Percentiles rank a stretch among this genome's conserved stretches.
phyloP scores from a whole-genome alignment of 2,329 filamentous ascomycete genomes.

The Exophiala dermatitidis region DNA sequence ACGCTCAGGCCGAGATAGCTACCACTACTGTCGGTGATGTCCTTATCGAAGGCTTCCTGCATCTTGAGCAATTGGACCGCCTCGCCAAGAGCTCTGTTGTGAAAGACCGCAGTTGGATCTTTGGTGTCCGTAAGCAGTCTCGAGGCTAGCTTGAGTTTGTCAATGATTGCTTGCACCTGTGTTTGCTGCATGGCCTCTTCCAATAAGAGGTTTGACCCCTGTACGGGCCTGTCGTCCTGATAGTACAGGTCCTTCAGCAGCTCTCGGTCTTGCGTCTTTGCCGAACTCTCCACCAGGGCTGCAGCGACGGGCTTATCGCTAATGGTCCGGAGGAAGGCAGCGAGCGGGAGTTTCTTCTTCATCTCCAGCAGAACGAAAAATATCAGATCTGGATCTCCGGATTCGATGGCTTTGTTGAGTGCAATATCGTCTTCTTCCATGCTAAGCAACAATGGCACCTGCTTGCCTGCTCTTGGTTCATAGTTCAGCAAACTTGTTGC shows the following conservation, averaged over 20 bases:
- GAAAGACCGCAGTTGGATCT: conserved; percentile 59
- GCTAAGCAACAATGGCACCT: conserved; percentile 83
- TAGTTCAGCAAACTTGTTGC: conserved; percentile 88
- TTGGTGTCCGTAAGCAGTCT: conserved; percentile 79
- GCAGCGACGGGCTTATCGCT: conserved; percentile 78
- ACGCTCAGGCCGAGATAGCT: conserved; percentile 75
- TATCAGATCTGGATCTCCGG: conserved; percentile 89
- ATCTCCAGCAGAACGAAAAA: conserved; percentile 80
- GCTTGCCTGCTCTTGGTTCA: conserved; percentile 88
- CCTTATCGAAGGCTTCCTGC: conserved; percentile 79
- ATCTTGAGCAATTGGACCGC: conserved; percentile 70
- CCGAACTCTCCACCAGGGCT: conserved; percentile 80
- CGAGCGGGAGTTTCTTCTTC: conserved; percentile 82
- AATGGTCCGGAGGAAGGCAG: conserved; percentile 86
- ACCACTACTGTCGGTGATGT: conserved; percentile 56
- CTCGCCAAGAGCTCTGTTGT: conserved; percentile 71
- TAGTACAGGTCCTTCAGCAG: conserved; percentile 95
- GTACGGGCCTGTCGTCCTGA: conserved; percentile 84
- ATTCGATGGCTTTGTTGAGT: conserved; percentile 92
- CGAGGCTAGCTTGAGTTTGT: conserved; percentile 81
- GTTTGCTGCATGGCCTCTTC: conserved; percentile 72
- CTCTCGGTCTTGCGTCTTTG: conserved; percentile 68
- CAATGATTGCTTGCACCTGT: conserved; percentile 61
- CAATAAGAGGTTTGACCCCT: conserved; percentile 81
- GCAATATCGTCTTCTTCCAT: conserved; percentile 97